Conservation (phyloP, 179 eudicot genomes). For the Beta corolliflora region DNA sequence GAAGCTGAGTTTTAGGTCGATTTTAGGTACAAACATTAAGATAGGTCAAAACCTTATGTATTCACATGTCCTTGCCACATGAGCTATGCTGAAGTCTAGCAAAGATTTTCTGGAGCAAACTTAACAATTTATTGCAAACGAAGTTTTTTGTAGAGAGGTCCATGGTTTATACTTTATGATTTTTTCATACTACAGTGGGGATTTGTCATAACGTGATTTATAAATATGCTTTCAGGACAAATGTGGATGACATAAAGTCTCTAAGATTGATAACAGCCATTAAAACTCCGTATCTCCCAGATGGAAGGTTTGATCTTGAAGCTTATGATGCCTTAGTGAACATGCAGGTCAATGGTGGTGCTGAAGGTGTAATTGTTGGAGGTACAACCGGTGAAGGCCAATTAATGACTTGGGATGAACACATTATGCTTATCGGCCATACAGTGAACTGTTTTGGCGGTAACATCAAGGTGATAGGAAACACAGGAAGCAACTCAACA, state of each 20-base stretch:
- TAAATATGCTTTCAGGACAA: conserved; percentile 55
- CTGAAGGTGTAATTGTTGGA: conserved; percentile 79
- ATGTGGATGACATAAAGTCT: conserved; percentile 74
- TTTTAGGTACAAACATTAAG: neutral
- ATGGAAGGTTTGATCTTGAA: conserved; percentile 91
- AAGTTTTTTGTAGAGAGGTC: neutral
- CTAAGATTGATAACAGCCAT: conserved; percentile 78
- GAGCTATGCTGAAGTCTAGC: neutral
- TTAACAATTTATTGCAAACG: neutral
- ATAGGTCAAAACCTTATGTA: neutral
- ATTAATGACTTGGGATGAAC: conserved; percentile 94
- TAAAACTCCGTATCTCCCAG: conserved; percentile 89
- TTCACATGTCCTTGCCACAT: neutral
- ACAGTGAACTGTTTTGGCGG: conserved; percentile 87
- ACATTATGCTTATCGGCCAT: conserved; percentile 91
- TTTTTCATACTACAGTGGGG: neutral
- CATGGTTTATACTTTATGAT: neutral
- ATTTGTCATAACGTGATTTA: neutral
- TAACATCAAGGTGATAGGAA: conserved; percentile 74
- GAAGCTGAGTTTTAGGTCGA: neutral
- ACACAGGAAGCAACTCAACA: conserved; percentile 90
- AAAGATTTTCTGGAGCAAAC: neutral
- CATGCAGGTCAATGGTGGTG: conserved; percentile 76
- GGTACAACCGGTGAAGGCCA: conserved; percentile 97
- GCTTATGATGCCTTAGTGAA: conserved; percentile 85